Percentiles rank a stretch among this genome's conserved stretches.
These are phyloP conservation scores for Sordariomycetes sp. DNA, from an alignment of 2,329 filamentous ascomycete species.

Conservation along the genomic window DNA sequence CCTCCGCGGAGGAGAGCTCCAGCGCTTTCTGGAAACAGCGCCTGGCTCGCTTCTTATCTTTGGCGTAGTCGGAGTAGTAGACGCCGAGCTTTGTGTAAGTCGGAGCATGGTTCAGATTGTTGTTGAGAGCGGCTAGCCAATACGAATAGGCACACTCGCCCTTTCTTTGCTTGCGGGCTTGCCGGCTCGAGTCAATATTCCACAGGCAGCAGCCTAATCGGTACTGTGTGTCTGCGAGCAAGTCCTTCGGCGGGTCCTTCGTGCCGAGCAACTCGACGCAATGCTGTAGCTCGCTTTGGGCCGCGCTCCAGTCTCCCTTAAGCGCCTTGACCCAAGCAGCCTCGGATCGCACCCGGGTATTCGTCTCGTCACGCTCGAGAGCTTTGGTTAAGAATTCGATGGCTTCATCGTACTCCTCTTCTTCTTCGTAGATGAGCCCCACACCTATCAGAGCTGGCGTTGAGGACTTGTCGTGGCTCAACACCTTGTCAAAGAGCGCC, in stretches of 20 bases:
- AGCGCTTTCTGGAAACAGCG: constrained; percentile 95
- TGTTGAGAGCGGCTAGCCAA: constrained; percentile 77
- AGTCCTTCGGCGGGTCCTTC: constrained; percentile 38
- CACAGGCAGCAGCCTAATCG: constrained; percentile 81
- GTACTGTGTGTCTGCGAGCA: constrained; percentile 81
- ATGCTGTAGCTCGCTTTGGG: constrained; percentile 59
- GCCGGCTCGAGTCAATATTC: constrained; percentile 67
- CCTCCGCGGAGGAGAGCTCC: constrained; percentile 79
- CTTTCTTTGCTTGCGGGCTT: constrained; percentile 68
- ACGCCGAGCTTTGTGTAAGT: constrained; percentile 85
- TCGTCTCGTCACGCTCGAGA: constrained; percentile 59
- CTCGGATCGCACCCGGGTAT: constrained; percentile 75
- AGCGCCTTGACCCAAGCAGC: constrained; percentile 88
- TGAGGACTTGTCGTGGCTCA: constrained; percentile 65
- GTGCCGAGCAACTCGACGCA: constrained; percentile 55
- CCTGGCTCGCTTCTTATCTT: constrained; percentile 77
- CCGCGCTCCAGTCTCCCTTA: constrained; percentile 62
- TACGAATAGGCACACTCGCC: constrained; percentile 64
- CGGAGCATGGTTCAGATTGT: constrained; percentile 78
- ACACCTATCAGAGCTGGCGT: constrained; percentile 81
- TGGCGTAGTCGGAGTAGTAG: constrained; percentile 86
- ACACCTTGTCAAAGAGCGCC: constrained; percentile 71
- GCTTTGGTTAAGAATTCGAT: constrained; percentile 74
- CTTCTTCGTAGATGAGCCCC: constrained; percentile 86
- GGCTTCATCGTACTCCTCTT: constrained; percentile 78